phyloP scores from a whole-genome alignment of 768 basidiomycete genomes.

The Imleria badia region DNA sequence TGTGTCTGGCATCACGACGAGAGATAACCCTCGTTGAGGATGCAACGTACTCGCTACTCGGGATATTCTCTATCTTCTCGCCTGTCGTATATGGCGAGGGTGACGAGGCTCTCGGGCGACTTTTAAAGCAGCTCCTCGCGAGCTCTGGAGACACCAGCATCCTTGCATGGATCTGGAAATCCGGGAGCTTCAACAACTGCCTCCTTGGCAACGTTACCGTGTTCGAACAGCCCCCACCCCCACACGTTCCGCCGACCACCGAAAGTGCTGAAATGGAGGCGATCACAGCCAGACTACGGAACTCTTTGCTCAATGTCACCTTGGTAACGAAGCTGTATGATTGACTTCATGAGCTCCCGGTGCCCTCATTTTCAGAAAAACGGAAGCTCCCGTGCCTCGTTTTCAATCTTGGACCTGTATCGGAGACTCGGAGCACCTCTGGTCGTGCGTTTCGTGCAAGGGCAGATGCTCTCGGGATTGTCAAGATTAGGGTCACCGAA shows the following conservation, averaged over 20 bases:
- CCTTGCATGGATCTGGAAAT: constrained; percentile 9
- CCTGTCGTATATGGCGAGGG: constrained; percentile 13
- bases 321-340: neutral
- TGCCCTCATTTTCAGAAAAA: neutral
- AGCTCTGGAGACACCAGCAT: constrained; percentile 4
- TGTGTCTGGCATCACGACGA: constrained; percentile 9
- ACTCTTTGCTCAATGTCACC: neutral
- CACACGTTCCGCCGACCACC: neutral
- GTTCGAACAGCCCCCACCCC: neutral
- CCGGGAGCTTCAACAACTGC: constrained; percentile 10
- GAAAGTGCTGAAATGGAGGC: neutral
- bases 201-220: neutral
- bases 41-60: constrained; percentile 10
- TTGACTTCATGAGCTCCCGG: neutral
- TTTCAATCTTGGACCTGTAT: constrained; percentile 1
- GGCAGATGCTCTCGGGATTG: neutral
- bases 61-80: constrained; percentile 3
- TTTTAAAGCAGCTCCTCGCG: constrained; percentile 4
- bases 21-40: constrained; percentile 9
- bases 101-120: constrained; percentile 1
- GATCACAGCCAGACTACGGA: neutral
- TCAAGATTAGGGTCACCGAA: constrained; percentile 7
- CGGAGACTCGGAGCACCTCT: neutral
- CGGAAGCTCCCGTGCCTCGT: constrained; percentile 9
- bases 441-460: neutral